phyloP scores from a whole-genome alignment of 495 filamentous ascomycete genomes.

The Talaromyces adpressus region DNA sequence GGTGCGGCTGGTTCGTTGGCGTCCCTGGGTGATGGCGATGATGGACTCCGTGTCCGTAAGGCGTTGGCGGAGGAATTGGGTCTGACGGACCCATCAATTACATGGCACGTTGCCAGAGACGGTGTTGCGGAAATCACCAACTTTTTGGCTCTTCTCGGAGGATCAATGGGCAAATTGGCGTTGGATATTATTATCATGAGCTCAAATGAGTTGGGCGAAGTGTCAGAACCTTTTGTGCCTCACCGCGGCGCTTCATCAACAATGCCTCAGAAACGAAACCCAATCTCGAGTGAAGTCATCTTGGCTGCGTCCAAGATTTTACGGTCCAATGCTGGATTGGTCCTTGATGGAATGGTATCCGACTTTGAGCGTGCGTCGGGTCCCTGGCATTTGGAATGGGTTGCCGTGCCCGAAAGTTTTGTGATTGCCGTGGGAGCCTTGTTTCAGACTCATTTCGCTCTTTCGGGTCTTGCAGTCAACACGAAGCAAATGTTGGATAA shows the following conservation, averaged over 20 bases:
- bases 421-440: constrained; percentile 42
- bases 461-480: constrained; percentile 42
- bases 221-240: constrained; percentile 47
- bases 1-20: constrained; percentile 44
- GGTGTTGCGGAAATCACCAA: constrained; percentile 43
- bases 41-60: constrained; percentile 31
- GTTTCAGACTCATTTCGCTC: constrained; percentile 39
- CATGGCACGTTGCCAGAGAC: constrained; percentile 41
- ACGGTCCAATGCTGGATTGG: constrained; percentile 40
- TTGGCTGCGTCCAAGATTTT: constrained; percentile 44
- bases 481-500: constrained; percentile 37
- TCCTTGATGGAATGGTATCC: constrained; percentile 46
- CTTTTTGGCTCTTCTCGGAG: constrained; percentile 42
- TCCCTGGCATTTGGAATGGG: constrained; percentile 50
- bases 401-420: constrained; percentile 45
- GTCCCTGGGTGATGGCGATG: constrained; percentile 25
- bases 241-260: constrained; percentile 47
- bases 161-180: constrained; percentile 43
- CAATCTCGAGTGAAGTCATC: constrained; percentile 47
- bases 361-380: constrained; percentile 48
- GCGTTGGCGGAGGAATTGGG: constrained; percentile 31
- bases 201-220: constrained; percentile 46
- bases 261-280: constrained; percentile 51
- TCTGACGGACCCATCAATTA: constrained; percentile 35
- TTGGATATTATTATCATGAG: constrained; percentile 51